These are phyloP conservation scores for Magnolia officinalis DNA, from an alignment of 164 flowering plant genomes.

Conservation along the genomic window DNA sequence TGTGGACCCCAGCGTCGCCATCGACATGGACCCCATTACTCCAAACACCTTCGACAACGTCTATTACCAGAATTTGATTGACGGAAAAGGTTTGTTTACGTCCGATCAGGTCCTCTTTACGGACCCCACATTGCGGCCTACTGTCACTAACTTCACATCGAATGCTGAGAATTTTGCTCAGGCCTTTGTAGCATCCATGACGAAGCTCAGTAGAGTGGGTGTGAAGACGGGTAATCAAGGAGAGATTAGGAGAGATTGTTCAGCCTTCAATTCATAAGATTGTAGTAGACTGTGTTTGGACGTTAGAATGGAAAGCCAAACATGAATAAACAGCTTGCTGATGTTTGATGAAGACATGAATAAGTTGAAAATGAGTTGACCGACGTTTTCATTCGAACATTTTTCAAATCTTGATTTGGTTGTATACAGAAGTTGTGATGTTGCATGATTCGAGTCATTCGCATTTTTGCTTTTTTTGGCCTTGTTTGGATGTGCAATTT, in stretches of 20 bases:
- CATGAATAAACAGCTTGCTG: too few relatives aligned
- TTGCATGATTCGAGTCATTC: too few relatives aligned
- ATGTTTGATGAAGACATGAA: not conserved
- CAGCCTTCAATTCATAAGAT: constrained; percentile 39
- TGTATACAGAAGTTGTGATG: too few relatives aligned
- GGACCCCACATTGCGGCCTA: constrained; percentile 34
- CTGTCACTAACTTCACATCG: constrained; percentile 46
- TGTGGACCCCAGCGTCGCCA: constrained; percentile 48
- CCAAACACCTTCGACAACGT: constrained; percentile 56
- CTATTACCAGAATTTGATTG: constrained; percentile 55
- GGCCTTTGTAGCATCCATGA: constrained; percentile 57
- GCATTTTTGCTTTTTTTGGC: too few relatives aligned
- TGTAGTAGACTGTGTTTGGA: not conserved
- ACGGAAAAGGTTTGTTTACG: constrained; percentile 58
- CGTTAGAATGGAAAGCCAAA: not conserved
- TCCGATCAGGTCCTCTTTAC: constrained; percentile 66
- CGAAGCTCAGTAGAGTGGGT: constrained; percentile 58
- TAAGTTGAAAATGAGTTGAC: not conserved
- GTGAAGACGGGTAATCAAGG: constrained; percentile 57
- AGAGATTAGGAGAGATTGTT: constrained; percentile 53
- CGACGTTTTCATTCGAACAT: too few relatives aligned
- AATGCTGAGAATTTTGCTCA: constrained; percentile 28
- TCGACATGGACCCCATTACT: constrained; percentile 59
- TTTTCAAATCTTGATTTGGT: too few relatives aligned
- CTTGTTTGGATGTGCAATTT: too few relatives aligned